Base-by-base conservation (phyloP, 2,329 filamentous ascomycete genomes). In the Sclerotinia glacialis region DNA sequence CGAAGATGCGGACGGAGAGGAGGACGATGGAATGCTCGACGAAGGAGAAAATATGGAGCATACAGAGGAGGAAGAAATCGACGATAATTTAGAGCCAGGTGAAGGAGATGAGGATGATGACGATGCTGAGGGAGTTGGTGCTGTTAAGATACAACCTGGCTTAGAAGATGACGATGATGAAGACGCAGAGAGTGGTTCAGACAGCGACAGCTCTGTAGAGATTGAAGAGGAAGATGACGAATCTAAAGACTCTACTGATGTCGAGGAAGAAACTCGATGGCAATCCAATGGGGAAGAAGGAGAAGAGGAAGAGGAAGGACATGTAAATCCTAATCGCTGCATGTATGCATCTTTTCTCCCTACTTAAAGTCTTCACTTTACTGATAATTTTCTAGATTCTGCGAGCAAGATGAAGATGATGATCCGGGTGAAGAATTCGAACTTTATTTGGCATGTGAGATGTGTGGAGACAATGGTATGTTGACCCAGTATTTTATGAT, bases 391-490 rank as follows among this genome's bases (percentile, higher is more conserved):
- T 82, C 78, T 79, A 90, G 92, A 71, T 96, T 94, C 74, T 97
- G 93, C 79, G 87, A 88, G 66, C 84, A 92, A 76, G 88, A 91
- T 71, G 92, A 96, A 78, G 90, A 95, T 65, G 83, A 94, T 70
- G 92, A 94, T 72, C 91, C 91, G 1, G 88, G 85, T 70, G 90
- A 91, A 71, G 91, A 93, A 70, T 95, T 89, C 73, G 92, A 95
- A 77, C 83, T 89, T 67, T 92, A 89, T 76, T 81, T 97, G 68
- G 81, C 88, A 63, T 97, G 94, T 78, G 82, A 82, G 68, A 83
- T 86, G 70, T 98, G 94, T 78, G 88, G 88, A 71, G 90, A 94
- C 76, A 90, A 92, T 78, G 88, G 93, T 96, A 82, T 79, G 91
- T 86, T 72, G 50, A 68, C 50, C 47, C 70, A 65, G 68, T 67